phyloP scores from a whole-genome alignment of 139 green algal species.

The Nannochloris sp. region DNA sequence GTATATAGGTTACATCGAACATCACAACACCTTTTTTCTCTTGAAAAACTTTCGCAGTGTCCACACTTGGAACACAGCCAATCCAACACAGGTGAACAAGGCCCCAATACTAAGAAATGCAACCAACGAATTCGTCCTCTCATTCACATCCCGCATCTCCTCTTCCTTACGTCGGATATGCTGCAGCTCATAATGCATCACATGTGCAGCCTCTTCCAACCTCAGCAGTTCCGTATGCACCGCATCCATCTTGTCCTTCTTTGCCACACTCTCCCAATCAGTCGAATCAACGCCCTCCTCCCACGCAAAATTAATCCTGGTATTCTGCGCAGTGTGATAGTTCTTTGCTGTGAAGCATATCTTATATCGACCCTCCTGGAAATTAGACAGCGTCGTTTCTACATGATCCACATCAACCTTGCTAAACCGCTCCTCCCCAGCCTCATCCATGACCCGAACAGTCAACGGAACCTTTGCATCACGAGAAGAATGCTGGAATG shows the following conservation, averaged over 20 bases:
- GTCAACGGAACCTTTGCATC: conserved; percentile 9
- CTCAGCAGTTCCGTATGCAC: conserved; percentile 65
- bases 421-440: conserved; percentile 19
- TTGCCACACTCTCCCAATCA: conserved; percentile 84
- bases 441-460: conserved; percentile 16
- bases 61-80: conserved; percentile 67
- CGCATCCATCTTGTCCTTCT: conserved; percentile 87
- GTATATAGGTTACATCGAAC: background rate
- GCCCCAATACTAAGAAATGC: conserved; percentile 69
- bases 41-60: conserved; percentile 49
- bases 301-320: conserved; percentile 78
- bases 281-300: conserved; percentile 65
- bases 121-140: conserved; percentile 82
- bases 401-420: conserved; percentile 16
- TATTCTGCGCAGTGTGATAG: conserved; percentile 39
- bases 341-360: conserved; percentile 75
- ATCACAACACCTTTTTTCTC: conserved; percentile 13
- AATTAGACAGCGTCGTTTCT: conserved; percentile 73
- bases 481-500: conserved; percentile 2
- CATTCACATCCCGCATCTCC: conserved; percentile 86
- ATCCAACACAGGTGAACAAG: conserved; percentile 60
- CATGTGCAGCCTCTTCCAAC: conserved; percentile 55
- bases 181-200: conserved; percentile 76
- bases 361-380: conserved; percentile 73
- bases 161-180: conserved; percentile 63